Base-by-base conservation (phyloP, 1,139 yeast species). In the Debaryomyces udenii region DNA sequence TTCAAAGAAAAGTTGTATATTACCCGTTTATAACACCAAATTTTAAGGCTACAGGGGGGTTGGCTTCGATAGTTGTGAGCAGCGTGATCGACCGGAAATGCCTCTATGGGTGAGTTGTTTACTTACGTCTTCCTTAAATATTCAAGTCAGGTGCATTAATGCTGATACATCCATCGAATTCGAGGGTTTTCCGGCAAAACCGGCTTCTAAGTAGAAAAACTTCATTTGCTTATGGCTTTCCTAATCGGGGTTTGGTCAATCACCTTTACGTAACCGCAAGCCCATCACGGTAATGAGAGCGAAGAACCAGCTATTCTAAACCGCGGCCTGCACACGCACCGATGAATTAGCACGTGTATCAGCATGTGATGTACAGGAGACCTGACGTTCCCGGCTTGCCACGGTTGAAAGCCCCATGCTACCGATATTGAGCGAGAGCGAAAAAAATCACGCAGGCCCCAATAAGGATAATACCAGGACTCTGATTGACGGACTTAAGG, bases 71-170 rank as follows among this genome's bases (percentile, higher is more conserved):
- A 27, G 24, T 27, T 23, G 37, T 26, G 37, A 18, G 31, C 37
- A 26, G 37, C 37, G 37, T 34, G 37, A 34, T 34, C 37, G 37
- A 34, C 37, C 37, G 37, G 37, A 34, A n/a, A 2, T 34, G 10
- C 16, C 28, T 4, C 4, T 14, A 26, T 9, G 24, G n/a, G 24
- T 24, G 24, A 26, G 23, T 34, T 26, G 10, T 10, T 30, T 9
- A 11, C 9, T 22, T 24, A 26, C 20, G 35, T 5, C 9, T 16
- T 9, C 22, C 1, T 10, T 9, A 11, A 13, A 6, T 10, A 27
- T 9, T 20, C n/a, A 5, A n/a, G 9, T 14, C 20, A 9, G 26
- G 28, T 32, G 35, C 23, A 20, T 23, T 9, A 14, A 23, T 15
- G 26, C 26, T 11, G 17, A 26, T 23, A n/a, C 9, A 9, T 9